Conservation (phyloP, 1,284 basidiomycete species). For the Ceratobasidium sp. region DNA sequence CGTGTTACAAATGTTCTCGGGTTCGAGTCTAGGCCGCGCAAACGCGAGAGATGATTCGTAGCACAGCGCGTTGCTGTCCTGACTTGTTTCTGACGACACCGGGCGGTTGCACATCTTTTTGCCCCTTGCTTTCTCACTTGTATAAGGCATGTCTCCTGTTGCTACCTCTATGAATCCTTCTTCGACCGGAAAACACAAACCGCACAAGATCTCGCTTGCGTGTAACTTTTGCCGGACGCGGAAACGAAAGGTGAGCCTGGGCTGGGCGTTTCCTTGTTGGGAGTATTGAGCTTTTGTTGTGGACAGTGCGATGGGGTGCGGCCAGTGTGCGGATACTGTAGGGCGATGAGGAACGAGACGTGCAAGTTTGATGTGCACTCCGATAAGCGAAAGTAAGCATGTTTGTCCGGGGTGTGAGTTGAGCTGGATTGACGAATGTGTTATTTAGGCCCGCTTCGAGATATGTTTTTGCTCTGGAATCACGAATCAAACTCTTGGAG, state of each 20-base stretch:
- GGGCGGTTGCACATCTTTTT: too few species aligned
- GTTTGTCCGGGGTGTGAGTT: too few species aligned
- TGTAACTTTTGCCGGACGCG: conserved; percentile 35
- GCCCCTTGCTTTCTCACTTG: too few species aligned
- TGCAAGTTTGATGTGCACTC: conserved; percentile 33
- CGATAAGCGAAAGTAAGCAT: conserved; percentile 38
- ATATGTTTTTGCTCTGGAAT: conserved; percentile 24
- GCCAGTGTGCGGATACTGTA: conserved; percentile 36
- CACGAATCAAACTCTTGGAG: conserved; percentile 34
- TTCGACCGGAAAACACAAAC: background rate
- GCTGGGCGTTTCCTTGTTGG: background rate
- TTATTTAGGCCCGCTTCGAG: conserved; percentile 9
- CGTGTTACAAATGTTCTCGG: too few species aligned
- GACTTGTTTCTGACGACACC: too few species aligned
- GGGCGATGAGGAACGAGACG: conserved; percentile 15
- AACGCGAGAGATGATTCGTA: too few species aligned
- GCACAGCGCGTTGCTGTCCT: too few species aligned
- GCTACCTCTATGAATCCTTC: too few species aligned
- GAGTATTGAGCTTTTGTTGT: background rate
- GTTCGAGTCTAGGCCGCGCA: too few species aligned
- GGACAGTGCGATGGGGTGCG: conserved; percentile 25
- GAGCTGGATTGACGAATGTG: too few species aligned
- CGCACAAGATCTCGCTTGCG: conserved; percentile 26
- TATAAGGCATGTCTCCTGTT: too few species aligned
- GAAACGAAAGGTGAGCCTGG: conserved; percentile 39